These are phyloP conservation scores for Plasmodium gonderi DNA, from an alignment of 169 alveolate genomes.

Conservation along the genomic window DNA sequence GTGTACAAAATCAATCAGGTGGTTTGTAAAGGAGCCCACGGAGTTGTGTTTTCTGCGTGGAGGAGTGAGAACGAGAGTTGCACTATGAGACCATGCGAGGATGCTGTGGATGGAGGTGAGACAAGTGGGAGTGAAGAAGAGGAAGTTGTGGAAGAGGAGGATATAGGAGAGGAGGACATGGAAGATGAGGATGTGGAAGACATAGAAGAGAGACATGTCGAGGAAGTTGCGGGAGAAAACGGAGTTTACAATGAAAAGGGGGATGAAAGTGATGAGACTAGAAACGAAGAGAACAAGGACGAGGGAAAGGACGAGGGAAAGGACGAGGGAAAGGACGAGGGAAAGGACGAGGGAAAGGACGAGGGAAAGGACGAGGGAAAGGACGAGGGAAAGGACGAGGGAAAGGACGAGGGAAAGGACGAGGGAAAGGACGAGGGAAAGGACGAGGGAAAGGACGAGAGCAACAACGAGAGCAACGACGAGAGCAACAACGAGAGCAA, in stretches of 20 bases:
- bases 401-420: not conserved
- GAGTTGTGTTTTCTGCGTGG: conserved; percentile 67
- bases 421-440: not conserved
- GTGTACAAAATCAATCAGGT: conserved; percentile 52
- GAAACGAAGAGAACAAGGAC: not conserved
- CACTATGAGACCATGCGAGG: not conserved
- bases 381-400: not conserved
- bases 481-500: not conserved
- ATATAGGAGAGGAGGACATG: not conserved
- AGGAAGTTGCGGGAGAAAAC: not conserved
- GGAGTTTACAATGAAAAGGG: not conserved
- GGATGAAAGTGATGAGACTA: not conserved
- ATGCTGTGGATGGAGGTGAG: not conserved
- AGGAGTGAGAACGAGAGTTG: not conserved
- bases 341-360: not conserved
- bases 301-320: not conserved
- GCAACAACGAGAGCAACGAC: not conserved
- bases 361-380: not conserved
- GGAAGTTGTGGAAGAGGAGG: not conserved
- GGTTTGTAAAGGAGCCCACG: conserved; percentile 64
- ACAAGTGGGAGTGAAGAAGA: not conserved
- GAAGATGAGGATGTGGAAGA: not conserved
- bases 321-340: not conserved
- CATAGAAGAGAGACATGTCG: too few species aligned
- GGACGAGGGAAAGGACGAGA: not conserved